Conservation (phyloP, 306 rosid species). For the Gastrolobium bilobum region DNA sequence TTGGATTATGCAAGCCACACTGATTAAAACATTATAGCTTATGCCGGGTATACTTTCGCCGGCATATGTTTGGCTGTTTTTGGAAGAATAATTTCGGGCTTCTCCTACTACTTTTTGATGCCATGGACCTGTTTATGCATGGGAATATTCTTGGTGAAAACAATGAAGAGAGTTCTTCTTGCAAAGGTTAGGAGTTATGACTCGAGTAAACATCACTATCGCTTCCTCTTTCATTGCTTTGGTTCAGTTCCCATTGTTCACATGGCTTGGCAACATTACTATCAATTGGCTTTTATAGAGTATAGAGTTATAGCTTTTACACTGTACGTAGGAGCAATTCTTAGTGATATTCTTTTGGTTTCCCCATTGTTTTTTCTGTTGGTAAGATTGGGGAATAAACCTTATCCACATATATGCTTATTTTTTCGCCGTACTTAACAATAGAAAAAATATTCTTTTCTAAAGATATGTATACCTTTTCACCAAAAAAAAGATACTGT, state of each 20-base stretch:
- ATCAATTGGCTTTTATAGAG: slow-evolving; percentile 75
- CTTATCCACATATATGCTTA: slow-evolving; percentile 16
- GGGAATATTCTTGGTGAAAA: slow-evolving; percentile 97
- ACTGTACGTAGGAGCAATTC: slow-evolving; percentile 50
- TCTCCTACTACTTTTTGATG: slow-evolving; percentile 86
- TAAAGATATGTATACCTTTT: slow-evolving; percentile 29
- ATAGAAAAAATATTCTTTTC: neutral
- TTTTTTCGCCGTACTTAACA: neutral
- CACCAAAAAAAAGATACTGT: too few species aligned
- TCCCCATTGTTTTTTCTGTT: slow-evolving; percentile 18
- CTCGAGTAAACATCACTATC: slow-evolving; percentile 92
- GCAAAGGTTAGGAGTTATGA: slow-evolving; percentile 92
- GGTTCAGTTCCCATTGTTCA: slow-evolving; percentile 93
- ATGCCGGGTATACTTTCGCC: slow-evolving; percentile 82
- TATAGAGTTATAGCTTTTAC: slow-evolving; percentile 55
- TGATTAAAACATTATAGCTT: slow-evolving; percentile 89
- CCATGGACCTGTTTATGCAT: slow-evolving; percentile 93
- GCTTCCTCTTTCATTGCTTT: slow-evolving; percentile 87
- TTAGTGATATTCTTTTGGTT: slow-evolving; percentile 34
- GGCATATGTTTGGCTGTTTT: slow-evolving; percentile 87
- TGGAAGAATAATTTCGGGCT: slow-evolving; percentile 72
- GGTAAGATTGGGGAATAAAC: slow-evolving; percentile 25
- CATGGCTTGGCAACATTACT: slow-evolving; percentile 91
- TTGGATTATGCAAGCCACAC: slow-evolving; percentile 84
- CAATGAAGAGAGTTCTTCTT: slow-evolving; percentile 91